Evolutionary conservation across 768 basidiomycete genomes (phyloP), one percentile per base, ranked within the genome.

Genomic region (Pleurotus cornucopiae): DNA sequence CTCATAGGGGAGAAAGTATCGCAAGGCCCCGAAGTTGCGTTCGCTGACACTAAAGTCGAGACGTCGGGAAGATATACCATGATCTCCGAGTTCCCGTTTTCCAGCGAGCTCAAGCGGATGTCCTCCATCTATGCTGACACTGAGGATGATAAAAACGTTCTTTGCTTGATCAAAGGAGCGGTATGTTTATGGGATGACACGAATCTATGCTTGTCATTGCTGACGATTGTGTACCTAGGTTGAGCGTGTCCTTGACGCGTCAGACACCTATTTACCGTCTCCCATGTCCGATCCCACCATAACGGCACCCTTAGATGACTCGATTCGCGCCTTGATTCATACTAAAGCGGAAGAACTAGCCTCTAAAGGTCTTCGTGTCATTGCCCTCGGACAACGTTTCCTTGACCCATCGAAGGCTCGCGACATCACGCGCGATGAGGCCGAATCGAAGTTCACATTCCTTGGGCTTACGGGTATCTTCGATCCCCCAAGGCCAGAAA

Each of bases 401-500:
- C 57, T 73, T 4, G 60, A 60, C 4, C 46, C 54, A 0, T 40
- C 45, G 5, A 46, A 65, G 44, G 54, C 72, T 60, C 54, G 69
- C 49, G 46, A 57, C 60, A 64, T 72, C 43, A 58, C 62, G 0
- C 70, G 80, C 49, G 76, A 77, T 49, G 73, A 76, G 5, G 72
- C 79, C n/a, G 82, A 83, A 65, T 58, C 67, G 30, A 73, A 71
- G 38, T 74, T 82, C 54, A 71, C 67, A 2, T 80, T 85, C 65
- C 67, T 79, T n/a, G 81, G 76, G 6, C 69, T 83, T 5, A 75
- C 73, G 14, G 83, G 81, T 48, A 78, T 83, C 57, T 76, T 74
- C 46, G 82, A 83, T 61, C 82, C 82, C 14, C 81, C 81, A 13
- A 73, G 82, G 39, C 80, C 79, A 2, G 79, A 83, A 58, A 77